Evolutionary conservation across 352 stramenopile species (phyloP).

Genomic region (Globisporangium heterothallicum): DNA sequence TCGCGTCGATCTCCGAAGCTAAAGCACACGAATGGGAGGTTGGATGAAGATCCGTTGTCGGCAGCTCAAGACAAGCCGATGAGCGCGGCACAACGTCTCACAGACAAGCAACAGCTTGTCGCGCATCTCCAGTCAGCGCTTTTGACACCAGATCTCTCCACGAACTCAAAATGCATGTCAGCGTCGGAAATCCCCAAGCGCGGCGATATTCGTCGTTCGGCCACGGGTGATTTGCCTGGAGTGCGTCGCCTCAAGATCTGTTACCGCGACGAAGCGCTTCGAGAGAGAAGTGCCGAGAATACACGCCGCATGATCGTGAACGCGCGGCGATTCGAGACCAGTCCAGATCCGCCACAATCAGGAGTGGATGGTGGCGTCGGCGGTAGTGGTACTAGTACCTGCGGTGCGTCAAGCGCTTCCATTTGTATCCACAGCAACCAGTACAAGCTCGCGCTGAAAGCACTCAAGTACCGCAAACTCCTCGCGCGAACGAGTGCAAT

Average conservation of each 20-base stretch:
- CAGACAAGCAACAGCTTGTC: constrained; percentile 1
- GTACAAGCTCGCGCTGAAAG: constrained; percentile 26
- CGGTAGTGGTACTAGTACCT: background rate
- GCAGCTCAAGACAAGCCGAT: background rate
- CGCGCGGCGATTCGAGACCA: background rate
- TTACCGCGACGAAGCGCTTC: constrained; percentile 23
- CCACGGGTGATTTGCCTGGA: background rate
- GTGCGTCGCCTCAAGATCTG: constrained; percentile 20
- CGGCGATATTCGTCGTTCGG: background rate
- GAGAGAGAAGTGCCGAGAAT: constrained; percentile 20
- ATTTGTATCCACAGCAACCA: no score
- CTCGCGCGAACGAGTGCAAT: constrained; percentile 20
- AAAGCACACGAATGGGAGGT: constrained; percentile 22
- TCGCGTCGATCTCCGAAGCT: constrained; percentile 23
- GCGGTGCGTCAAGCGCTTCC: no score
- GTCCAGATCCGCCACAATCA: background rate
- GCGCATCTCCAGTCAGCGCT: background rate
- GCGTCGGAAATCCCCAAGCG: constrained; percentile 3
- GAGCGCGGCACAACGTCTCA: no score
- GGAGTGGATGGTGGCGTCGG: no score
- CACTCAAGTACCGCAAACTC: constrained; percentile 30
- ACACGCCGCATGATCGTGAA: constrained; percentile 24
- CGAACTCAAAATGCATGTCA: background rate
- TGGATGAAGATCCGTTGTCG: constrained; percentile 9
- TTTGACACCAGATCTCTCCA: background rate